Evolutionary conservation across 441 rosid genomes (phyloP), one percentile per base, ranked within the genome.

Genomic region (Cnidoscolus chayamansa): DNA sequence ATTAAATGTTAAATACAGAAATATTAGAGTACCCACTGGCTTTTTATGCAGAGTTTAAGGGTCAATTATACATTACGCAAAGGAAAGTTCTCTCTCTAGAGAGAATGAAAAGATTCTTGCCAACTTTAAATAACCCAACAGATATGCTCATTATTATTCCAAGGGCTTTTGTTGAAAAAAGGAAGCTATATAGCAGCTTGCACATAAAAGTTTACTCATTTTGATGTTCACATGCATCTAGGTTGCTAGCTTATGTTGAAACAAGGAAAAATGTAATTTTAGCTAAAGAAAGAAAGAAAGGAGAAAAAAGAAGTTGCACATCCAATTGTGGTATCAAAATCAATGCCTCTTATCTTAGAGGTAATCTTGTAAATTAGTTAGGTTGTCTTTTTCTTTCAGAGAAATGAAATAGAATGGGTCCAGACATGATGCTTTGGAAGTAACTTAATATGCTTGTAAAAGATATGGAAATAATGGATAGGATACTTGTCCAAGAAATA

Each of bases 151-250:
- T 40, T 6, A 65, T 17, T 25, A 45, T 32, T 9, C 25, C 45
- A 53, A 32, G 32, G 50, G 32, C 60, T 67, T 13, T 7, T 50
- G 60, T 63, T 54, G 50, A 53, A 37, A 35, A 68, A 68, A 68
- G 48, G 16, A 51, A 68, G 47, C 51, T 12, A 10, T 6, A 49
- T 19, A n/a, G n/a, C 9, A 43, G 7, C 11, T 10, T 10, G n/a
- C n/a, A 35, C 10, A 31, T 31, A 20, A 47, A 19, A 6, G 10
- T 48, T 25, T 50, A 8, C 30, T n/a, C 19, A n/a, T 51, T 32
- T 31, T 35, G 43, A 50, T 53, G 71, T 54, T 68, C 71, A 35
- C 71, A 68, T 68, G 61, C 61, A 54, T 13, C 9, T 25, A 32
- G 0, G 1, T 58, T 4, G 62, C 32, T 58, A 54, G 10, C 12